A percentile compares a stretch with the other conserved stretches of the same genome.
Evolutionary conservation across 331 rosid genomes (phyloP).

Genomic region (Malus hybrid): DNA sequence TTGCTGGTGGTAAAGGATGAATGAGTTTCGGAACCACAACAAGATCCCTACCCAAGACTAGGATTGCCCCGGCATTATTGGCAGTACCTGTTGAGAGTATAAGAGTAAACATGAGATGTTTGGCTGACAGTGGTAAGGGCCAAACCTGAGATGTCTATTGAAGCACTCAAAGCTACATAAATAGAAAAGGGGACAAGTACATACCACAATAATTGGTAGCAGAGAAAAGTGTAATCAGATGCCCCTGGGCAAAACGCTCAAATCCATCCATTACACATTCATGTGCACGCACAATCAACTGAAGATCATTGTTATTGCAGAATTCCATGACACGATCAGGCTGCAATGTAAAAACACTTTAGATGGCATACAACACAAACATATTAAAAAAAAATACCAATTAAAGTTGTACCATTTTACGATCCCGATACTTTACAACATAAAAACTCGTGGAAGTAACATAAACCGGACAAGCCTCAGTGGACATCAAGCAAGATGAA

Average conservation of each 20-base stretch:
- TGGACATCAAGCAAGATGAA: not conserved
- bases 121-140: constrained; percentile 5
- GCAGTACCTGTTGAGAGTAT: constrained; percentile 70
- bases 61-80: constrained; percentile 97
- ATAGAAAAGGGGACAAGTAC: constrained; percentile 11
- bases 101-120: constrained; percentile 14
- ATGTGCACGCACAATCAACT: constrained; percentile 95
- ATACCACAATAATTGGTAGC: constrained; percentile 98
- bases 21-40: constrained; percentile 99
- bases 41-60: constrained; percentile 97
- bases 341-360: constrained; percentile 45
- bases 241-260: constrained; percentile 99
- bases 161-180: constrained; percentile 4
- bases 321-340: constrained; percentile 99
- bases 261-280: constrained; percentile 99
- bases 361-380: constrained; percentile 8
- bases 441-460: not conserved
- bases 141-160: constrained; percentile 9
- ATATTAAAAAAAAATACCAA: not conserved
- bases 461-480: not conserved
- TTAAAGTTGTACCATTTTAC: not conserved
- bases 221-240: constrained; percentile 93
- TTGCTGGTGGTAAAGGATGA: constrained; percentile 96
- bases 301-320: constrained; percentile 98
- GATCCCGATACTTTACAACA: not conserved